These are phyloP conservation scores for Citrullus colocynthis DNA, from an alignment of 306 rosid genomes.

Conservation along the genomic window DNA sequence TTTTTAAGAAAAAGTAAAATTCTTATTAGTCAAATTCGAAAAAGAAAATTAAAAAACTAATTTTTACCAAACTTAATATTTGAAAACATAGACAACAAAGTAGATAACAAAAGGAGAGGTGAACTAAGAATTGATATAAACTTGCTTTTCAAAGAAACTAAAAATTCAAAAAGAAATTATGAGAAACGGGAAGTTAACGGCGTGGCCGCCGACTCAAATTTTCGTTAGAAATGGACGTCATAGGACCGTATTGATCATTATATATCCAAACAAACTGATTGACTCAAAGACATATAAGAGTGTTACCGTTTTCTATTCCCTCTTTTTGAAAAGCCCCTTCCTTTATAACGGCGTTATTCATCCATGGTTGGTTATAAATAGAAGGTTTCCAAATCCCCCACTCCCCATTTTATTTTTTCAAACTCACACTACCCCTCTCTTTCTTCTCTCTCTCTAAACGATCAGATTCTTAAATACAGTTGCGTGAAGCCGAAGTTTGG, in stretches of 20 bases:
- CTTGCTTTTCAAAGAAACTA: too few relatives aligned
- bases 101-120: too few relatives aligned
- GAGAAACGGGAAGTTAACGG: not conserved
- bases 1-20: too few relatives aligned
- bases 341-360: slow-evolving; percentile 64
- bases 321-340: slow-evolving; percentile 2
- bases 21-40: too few relatives aligned
- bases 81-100: too few relatives aligned
- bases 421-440: slow-evolving; percentile 11
- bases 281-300: slow-evolving; percentile 17
- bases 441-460: slow-evolving; percentile 9
- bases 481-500: slow-evolving; percentile 83
- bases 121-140: too few relatives aligned
- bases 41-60: too few relatives aligned
- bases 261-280: slow-evolving; percentile 13
- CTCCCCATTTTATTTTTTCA: slow-evolving; percentile 15
- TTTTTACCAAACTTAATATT: too few relatives aligned
- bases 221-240: slow-evolving; percentile 37
- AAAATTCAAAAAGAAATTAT: too few relatives aligned
- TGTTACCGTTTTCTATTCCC: slow-evolving; percentile 29
- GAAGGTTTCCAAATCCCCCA: not conserved
- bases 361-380: slow-evolving; percentile 50
- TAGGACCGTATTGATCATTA: not conserved
- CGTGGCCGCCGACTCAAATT: slow-evolving; percentile 29
- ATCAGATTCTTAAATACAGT: slow-evolving; percentile 17